Base-by-base conservation (phyloP, 2,329 filamentous ascomycete genomes). In the Chaetomiaceae sp. region DNA sequence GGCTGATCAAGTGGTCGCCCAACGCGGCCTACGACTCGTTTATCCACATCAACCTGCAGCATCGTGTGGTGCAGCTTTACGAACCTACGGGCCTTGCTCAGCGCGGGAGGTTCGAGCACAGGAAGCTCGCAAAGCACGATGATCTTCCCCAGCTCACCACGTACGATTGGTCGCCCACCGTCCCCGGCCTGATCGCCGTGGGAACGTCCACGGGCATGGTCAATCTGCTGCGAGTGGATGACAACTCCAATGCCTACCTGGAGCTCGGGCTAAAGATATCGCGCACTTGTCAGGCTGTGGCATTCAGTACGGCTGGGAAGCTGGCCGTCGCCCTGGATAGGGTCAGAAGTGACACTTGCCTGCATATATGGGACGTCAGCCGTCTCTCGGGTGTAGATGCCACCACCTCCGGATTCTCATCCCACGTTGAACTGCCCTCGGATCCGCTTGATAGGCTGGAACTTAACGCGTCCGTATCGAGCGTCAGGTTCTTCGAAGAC, bases 331-430 rank as follows among this genome's bases (percentile, higher is more conserved):
- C 87, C 1, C 74, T 94, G 47, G 89, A 94, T 63, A 80, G 87
- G 61, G 88, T 91, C 21, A 81, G 89, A 29, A 90, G 89, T 69
- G 89, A 94, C 65, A 82, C 86, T 58, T 90, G 87, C 62, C 76
- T 95, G 44, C 89, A 92, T 62, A 85, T 94, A 27, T 94, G 88
- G 80, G 88, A 95, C 67, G 77, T 90, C 50, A 85, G 81, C 61
- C 80, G 81, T 34, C 74, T 82, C 43, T 78, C 75, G 18, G 74
- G 69, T 38, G 71, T 77, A 67, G 75, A 75, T 61, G 65, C 73
- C 30, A 49, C 58, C 8, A 44, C 53, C 4, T 37, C 70, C 66
- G 82, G 81, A 21, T 82, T 81, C 29, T 74, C 77, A 2, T 61
- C 70, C 2, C 73, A 76, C 44, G 67, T 73, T 34, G 67, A 78